phyloP scores from a whole-genome alignment of 495 filamentous ascomycete genomes.

The Aspergillus haitiensis region DNA sequence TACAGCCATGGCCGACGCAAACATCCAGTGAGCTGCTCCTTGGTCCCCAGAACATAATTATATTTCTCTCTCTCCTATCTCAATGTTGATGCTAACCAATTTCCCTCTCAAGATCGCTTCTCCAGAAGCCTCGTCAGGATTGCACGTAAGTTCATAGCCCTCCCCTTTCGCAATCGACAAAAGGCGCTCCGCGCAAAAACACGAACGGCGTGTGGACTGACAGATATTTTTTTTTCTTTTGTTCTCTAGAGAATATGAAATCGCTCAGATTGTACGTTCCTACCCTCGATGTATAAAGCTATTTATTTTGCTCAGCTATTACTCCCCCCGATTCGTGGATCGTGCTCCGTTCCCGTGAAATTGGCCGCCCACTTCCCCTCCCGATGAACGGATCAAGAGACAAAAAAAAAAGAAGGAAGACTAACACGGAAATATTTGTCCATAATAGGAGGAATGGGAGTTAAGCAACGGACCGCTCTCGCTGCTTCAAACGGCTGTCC shows the following conservation, averaged over 20 bases:
- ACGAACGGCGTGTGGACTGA: neutral
- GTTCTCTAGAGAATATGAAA: conserved; percentile 18
- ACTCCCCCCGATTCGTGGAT: no score
- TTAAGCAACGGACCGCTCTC: conserved; percentile 84
- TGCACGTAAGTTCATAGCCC: conserved; percentile 17
- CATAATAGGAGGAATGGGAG: conserved; percentile 46
- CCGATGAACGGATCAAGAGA: neutral
- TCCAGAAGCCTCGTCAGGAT: conserved; percentile 21
- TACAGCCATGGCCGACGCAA: conserved; percentile 20
- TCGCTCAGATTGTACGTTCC: conserved; percentile 19
- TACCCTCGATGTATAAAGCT: neutral
- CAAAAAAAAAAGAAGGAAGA: neutral
- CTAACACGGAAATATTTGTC: neutral
- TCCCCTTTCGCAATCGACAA: neutral
- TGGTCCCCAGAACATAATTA: no score
- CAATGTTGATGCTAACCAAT: neutral
- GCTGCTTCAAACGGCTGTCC: conserved; percentile 88
- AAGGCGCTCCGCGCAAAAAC: neutral
- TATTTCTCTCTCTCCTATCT: no score
- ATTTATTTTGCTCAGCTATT: no score
- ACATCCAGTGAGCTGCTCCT: conserved; percentile 15
- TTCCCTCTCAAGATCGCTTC: conserved; percentile 6
- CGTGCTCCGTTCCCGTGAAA: no score
- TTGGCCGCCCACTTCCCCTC: neutral
- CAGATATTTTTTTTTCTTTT: neutral